These are phyloP conservation scores for Pseudocercospora eumusae DNA, from an alignment of 2,329 filamentous ascomycete species.

Conservation along the genomic window DNA sequence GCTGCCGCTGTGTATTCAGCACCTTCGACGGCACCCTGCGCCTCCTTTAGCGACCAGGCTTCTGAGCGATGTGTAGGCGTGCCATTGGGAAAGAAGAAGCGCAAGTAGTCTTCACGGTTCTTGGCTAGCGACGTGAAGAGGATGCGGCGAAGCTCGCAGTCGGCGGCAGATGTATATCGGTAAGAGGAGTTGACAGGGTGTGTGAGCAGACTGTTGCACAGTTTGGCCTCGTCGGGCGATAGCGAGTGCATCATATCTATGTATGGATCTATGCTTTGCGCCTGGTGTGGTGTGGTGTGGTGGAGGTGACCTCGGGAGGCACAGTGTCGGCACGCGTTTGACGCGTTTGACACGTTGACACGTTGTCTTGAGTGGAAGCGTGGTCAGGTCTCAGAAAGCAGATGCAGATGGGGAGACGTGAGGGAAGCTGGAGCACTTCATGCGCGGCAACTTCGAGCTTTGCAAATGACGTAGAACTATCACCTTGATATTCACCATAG, in stretches of 20 bases:
- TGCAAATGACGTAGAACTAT: neutral
- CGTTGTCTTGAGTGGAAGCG: neutral
- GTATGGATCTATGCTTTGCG: too few relatives aligned
- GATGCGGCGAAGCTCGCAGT: conserved; percentile 69
- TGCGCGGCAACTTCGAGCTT: neutral
- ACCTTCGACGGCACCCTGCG: conserved; percentile 89
- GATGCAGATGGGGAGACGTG: too few relatives aligned
- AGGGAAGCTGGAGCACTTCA: too few relatives aligned
- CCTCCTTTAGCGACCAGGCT: conserved; percentile 74
- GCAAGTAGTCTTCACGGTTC: conserved; percentile 71
- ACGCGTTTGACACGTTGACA: too few relatives aligned
- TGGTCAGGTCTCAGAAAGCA: neutral
- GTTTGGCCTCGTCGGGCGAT: conserved; percentile 67
- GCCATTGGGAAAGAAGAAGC: conserved; percentile 79
- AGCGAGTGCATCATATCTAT: conserved; percentile 25
- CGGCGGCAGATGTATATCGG: conserved; percentile 72
- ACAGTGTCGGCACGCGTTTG: neutral
- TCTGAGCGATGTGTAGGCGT: conserved; percentile 31
- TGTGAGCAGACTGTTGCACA: conserved; percentile 78
- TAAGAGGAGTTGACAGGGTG: conserved; percentile 73
- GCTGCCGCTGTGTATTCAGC: conserved; percentile 93
- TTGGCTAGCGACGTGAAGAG: conserved; percentile 87
- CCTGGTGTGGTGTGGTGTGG: neutral
- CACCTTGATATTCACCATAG: neutral
- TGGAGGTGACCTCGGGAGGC: too few relatives aligned